Evolutionary conservation across 176 grass and related monocot genomes (phyloP).

Genomic region (Carex scoparia): DNA sequence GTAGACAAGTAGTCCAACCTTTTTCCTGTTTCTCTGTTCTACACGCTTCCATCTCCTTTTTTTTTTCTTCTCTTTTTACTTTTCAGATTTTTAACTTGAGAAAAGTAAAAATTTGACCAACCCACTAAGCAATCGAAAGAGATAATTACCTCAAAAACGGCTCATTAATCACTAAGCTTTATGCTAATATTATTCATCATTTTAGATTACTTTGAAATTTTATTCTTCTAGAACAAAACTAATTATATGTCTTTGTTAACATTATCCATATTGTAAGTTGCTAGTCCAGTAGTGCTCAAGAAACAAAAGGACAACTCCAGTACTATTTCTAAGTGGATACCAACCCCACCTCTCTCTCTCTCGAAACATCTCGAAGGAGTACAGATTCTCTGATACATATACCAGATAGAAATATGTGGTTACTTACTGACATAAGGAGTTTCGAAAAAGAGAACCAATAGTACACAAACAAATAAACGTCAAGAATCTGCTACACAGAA

Average conservation of each 20-base stretch:
- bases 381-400: neutral
- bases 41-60: neutral
- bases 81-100: neutral
- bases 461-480: no score
- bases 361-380: constrained; percentile 4
- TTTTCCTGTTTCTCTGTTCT: neutral
- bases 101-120: neutral
- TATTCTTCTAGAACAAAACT: neutral
- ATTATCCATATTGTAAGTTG: neutral
- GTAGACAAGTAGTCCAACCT: no score
- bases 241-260: neutral
- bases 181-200: no score
- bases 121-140: neutral
- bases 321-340: neutral
- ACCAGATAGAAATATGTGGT: neutral
- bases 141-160: no score
- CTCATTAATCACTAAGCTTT: no score
- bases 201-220: neutral
- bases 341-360: neutral
- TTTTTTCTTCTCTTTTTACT: neutral
- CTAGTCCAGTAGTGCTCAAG: neutral
- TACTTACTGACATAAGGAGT: neutral
- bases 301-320: neutral
- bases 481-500: neutral
- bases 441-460: neutral